Percentiles rank a stretch among this genome's conserved stretches.
These are phyloP conservation scores for Abrus pulchellus DNA, from an alignment of 306 rosid genomes.

Conservation along the genomic window DNA sequence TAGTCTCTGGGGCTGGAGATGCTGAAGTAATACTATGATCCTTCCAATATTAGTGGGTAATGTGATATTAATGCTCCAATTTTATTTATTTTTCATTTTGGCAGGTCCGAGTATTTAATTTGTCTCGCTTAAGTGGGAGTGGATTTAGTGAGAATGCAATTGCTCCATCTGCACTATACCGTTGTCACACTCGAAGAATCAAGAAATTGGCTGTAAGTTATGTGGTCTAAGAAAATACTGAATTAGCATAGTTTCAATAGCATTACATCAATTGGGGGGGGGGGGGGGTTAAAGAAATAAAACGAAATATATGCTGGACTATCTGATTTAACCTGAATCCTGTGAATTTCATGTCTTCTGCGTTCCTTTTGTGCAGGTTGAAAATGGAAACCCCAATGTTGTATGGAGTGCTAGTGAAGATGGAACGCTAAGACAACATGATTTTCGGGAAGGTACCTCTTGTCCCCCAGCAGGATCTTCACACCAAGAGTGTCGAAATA, in stretches of 20 bases:
- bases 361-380: constrained; percentile 71
- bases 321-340: constrained; percentile 3
- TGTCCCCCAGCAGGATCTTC: constrained; percentile 94
- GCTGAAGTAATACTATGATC: constrained; percentile 74
- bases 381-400: constrained; percentile 94
- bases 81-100: constrained; percentile 42
- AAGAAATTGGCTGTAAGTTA: constrained; percentile 95
- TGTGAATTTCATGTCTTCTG: constrained; percentile 36
- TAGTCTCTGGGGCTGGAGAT: constrained; percentile 98
- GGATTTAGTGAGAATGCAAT: constrained; percentile 66
- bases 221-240: constrained; percentile 35
- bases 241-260: constrained; percentile 40
- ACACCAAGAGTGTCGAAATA: constrained; percentile 88
- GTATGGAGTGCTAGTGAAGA: constrained; percentile 99
- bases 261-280: not conserved
- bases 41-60: constrained; percentile 11
- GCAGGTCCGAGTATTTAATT: constrained; percentile 94
- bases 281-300: constrained; percentile 9
- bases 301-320: constrained; percentile 4
- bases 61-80: constrained; percentile 23
- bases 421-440: constrained; percentile 98
- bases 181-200: constrained; percentile 92
- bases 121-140: constrained; percentile 68
- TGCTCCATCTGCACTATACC: constrained; percentile 76
- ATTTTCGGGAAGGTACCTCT: constrained; percentile 85